Percentiles rank a stretch among this genome's conserved stretches.
Evolutionary conservation across 345 rosid genomes (phyloP).

Genomic region (Lepidium africanum): DNA sequence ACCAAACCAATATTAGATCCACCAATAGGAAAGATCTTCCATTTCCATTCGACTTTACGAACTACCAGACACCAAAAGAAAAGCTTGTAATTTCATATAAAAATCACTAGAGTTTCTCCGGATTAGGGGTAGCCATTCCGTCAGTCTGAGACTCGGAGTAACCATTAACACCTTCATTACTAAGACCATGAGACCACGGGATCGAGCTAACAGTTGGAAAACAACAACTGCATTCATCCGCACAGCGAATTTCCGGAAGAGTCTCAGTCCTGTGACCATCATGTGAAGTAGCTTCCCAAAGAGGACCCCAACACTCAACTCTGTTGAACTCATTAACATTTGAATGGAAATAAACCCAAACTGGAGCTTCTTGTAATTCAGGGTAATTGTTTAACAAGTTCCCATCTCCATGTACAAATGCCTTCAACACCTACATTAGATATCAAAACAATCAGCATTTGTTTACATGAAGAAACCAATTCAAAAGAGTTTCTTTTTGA

Average conservation of each 20-base stretch:
- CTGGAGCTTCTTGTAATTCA: slow-evolving; percentile 74
- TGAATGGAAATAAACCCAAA: slow-evolving; percentile 92
- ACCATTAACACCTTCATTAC: neutral
- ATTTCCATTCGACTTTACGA: slow-evolving; percentile 10
- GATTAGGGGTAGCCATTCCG: slow-evolving; percentile 14
- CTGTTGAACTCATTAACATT: slow-evolving; percentile 70
- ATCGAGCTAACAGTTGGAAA: slow-evolving; percentile 53
- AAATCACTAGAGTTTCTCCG: slow-evolving; percentile 22
- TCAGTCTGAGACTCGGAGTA: slow-evolving; percentile 4
- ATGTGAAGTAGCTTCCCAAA: slow-evolving; percentile 44
- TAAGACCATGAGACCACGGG: slow-evolving; percentile 36
- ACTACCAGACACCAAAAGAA: neutral
- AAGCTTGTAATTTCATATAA: neutral
- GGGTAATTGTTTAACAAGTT: slow-evolving; percentile 64
- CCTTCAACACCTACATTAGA: slow-evolving; percentile 55
- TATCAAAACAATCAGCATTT: neutral
- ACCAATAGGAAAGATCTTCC: slow-evolving; percentile 4
- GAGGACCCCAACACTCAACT: slow-evolving; percentile 89
- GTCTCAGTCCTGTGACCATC: slow-evolving; percentile 11
- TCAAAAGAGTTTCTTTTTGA: neutral
- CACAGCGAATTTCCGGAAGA: slow-evolving; percentile 23
- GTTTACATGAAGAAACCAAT: neutral
- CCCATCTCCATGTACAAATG: slow-evolving; percentile 85
- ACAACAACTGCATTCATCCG: slow-evolving; percentile 46
- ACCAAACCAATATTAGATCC: slow-evolving; percentile 5